Conservation (phyloP, 192 early-diverging fungal genomes). For the Rhizophagus clarus region DNA sequence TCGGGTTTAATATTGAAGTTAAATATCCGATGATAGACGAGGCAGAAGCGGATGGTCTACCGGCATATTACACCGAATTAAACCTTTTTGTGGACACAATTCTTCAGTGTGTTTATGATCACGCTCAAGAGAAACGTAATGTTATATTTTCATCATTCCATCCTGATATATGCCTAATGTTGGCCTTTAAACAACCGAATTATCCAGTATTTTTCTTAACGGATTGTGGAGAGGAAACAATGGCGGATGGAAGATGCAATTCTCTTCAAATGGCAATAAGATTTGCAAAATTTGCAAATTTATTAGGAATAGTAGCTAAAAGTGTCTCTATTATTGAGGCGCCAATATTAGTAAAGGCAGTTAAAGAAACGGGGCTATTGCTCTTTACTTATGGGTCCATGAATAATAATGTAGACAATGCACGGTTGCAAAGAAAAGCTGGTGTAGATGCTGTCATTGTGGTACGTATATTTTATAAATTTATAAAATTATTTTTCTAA, state of each 20-base stretch:
- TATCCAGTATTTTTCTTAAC: constrained; percentile 94
- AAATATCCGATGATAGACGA: constrained; percentile 96
- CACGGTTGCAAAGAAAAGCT: constrained; percentile 69
- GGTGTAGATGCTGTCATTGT: constrained; percentile 90
- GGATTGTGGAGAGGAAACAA: constrained; percentile 71
- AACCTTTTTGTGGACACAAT: constrained; percentile 89
- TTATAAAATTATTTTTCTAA: not conserved
- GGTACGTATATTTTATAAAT: constrained; percentile 38
- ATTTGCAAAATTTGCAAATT: constrained; percentile 70
- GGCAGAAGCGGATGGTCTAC: constrained; percentile 74
- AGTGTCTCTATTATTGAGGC: constrained; percentile 75
- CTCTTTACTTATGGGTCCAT: constrained; percentile 84
- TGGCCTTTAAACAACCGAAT: constrained; percentile 84
- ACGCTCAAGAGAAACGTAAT: constrained; percentile 54
- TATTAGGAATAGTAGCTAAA: constrained; percentile 81
- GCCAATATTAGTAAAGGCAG: constrained; percentile 67
- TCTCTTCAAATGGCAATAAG: constrained; percentile 76
- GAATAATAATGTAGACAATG: constrained; percentile 76
- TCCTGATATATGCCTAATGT: constrained; percentile 81
- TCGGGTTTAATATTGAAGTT: constrained; percentile 95
- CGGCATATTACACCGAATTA: constrained; percentile 67
- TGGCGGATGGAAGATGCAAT: constrained; percentile 82
- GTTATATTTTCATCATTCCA: constrained; percentile 95
- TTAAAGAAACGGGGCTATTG: constrained; percentile 69
- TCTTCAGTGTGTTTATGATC: constrained; percentile 72